These are phyloP conservation scores for Ustilago trichophora DNA, from an alignment of 1,284 basidiomycete genomes.

Conservation along the genomic window DNA sequence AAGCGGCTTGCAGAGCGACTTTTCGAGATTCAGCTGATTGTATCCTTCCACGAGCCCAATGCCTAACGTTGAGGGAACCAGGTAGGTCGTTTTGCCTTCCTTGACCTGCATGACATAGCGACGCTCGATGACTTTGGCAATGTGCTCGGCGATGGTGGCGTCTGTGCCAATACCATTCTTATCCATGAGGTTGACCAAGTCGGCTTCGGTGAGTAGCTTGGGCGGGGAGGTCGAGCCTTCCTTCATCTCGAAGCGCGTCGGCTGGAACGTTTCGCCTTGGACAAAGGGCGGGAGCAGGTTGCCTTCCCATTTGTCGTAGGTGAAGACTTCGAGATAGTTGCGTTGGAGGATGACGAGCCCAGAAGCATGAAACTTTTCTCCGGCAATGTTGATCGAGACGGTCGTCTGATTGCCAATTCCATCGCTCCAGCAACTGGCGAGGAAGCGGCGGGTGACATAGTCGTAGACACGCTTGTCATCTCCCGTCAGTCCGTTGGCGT, in stretches of 20 bases:
- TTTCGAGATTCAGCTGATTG: slow-evolving; percentile 81
- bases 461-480: slow-evolving; percentile 96
- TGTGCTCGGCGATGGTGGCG: slow-evolving; percentile 97
- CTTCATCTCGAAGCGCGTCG: slow-evolving; percentile 80
- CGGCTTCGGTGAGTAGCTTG: slow-evolving; percentile 89
- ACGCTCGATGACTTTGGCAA: slow-evolving; percentile 91
- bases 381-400: slow-evolving; percentile 83
- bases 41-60: slow-evolving; percentile 94
- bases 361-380: slow-evolving; percentile 83
- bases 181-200: slow-evolving; percentile 96
- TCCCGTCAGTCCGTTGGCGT: slow-evolving; percentile 79
- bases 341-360: slow-evolving; percentile 82
- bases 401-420: slow-evolving; percentile 90
- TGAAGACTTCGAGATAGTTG: slow-evolving; percentile 92
- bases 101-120: slow-evolving; percentile 87
- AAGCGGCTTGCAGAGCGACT: slow-evolving; percentile 89
- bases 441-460: slow-evolving; percentile 87
- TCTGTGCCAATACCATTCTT: slow-evolving; percentile 99
- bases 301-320: slow-evolving; percentile 92
- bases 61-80: slow-evolving; percentile 93
- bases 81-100: slow-evolving; percentile 86
- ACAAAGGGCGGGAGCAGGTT: slow-evolving; percentile 84
- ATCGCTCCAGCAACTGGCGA: slow-evolving; percentile 92
- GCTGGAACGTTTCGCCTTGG: slow-evolving; percentile 84
- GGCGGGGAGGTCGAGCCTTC: slow-evolving; percentile 86